Evolutionary conservation across 805 yeast species (phyloP), one percentile per base, ranked within the genome.

Genomic region (Maudiozyma barnettii): DNA sequence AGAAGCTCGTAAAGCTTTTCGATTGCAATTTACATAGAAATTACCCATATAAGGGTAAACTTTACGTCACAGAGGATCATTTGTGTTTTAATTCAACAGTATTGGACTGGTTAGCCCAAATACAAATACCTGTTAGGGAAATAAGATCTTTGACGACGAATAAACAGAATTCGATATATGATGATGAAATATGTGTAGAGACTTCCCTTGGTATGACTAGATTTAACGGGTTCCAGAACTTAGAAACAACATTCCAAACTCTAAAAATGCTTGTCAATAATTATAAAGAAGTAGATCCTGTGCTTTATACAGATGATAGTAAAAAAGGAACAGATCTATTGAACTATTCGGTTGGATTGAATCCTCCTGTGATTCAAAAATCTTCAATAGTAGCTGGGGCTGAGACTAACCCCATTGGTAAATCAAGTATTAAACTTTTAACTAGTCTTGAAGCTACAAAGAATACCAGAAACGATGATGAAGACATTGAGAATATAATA

Each of bases 11-110:
- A 33, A 95, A 85, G 54, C 95, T 86, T 56, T 88, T 82, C 57
- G 77, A 87, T 23, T 91, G 97, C 70, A 96, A 97, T 0, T 67
- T 91, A 46, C 83, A 90, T 53, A 72, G 88, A 51, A 98, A 91
- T 53, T 86, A 89, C 43, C 70, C 91, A 30, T 67, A 88, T 9
- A 97, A 93, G 59, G 99, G 99, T 3, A 72, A 95, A 44, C 57
- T 93, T 23, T 93, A 86, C 60, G 74, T 93, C 8, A 78, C 95
- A 18, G 90, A 86, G 53, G 75, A 76, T 45, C 79, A 82, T 57
- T 60, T 91, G 4, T 87, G 96, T 60, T 93, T 93, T 72, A 82
- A 88, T 60, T 84, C 96, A 7, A 56, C 59, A 29, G 71, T 93
- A 37, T 68, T 91, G 41, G 96, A 96, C 1, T 90, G 96, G 95